These are phyloP conservation scores for Boletus speciosus DNA, from an alignment of 768 basidiomycete genomes.

Conservation along the genomic window DNA sequence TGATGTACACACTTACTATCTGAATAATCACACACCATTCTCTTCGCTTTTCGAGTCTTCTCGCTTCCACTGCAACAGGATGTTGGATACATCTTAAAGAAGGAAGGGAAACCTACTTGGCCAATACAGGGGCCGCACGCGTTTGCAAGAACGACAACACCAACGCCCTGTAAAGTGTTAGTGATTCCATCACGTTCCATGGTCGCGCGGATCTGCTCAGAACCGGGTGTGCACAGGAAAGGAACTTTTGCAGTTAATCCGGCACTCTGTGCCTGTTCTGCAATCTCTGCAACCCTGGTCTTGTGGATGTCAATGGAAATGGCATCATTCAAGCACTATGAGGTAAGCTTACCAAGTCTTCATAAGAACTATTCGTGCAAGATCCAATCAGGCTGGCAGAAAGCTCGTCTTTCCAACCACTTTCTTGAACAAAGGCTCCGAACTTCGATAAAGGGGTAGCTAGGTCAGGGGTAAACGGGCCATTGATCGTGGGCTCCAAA, in stretches of 20 bases:
- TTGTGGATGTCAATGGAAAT: constrained; percentile 29
- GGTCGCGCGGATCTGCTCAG: constrained; percentile 95
- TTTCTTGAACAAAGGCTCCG: constrained; percentile 69
- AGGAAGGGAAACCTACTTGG: constrained; percentile 49
- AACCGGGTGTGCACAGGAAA: constrained; percentile 86
- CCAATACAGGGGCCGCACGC: constrained; percentile 99
- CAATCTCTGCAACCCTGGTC: constrained; percentile 91
- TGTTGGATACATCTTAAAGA: constrained; percentile 2
- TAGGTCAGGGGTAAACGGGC: constrained; percentile 96
- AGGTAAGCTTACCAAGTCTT: constrained; percentile 68
- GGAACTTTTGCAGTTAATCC: constrained; percentile 83
- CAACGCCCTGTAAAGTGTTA: constrained; percentile 75
- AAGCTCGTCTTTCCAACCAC: constrained; percentile 92
- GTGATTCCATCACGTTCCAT: constrained; percentile 94
- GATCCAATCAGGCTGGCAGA: constrained; percentile 93
- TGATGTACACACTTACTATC: neutral
- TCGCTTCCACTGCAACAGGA: constrained; percentile 75
- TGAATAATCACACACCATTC: constrained; percentile 58
- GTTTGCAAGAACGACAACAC: constrained; percentile 94
- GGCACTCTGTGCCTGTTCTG: constrained; percentile 80
- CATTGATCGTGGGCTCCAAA: constrained; percentile 90
- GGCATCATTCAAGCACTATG: neutral
- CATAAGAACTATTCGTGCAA: constrained; percentile 99
- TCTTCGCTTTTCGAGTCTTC: constrained; percentile 84
- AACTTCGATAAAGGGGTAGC: constrained; percentile 93